A percentile compares a stretch with the other conserved stretches of the same genome.
Conservation (phyloP, 306 rosid genomes). For the Citrullus colocynthis region DNA sequence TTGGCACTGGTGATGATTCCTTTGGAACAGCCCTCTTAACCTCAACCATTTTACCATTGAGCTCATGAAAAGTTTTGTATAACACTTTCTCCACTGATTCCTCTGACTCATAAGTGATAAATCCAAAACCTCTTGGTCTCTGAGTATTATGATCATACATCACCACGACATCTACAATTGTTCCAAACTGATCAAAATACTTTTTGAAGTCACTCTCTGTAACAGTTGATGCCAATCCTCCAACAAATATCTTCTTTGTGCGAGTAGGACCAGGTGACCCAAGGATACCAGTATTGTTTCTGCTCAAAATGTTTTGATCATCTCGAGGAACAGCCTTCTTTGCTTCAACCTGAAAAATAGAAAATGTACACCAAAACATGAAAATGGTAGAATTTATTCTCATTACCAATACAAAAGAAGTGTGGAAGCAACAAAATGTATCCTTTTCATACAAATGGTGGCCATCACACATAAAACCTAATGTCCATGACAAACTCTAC, state of each 20-base stretch:
- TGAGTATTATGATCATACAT: slow-evolving; percentile 98
- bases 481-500: not conserved
- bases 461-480: not conserved
- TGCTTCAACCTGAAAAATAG: slow-evolving; percentile 66
- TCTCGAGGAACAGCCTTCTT: slow-evolving; percentile 98
- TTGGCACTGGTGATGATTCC: slow-evolving; percentile 82
- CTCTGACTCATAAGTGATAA: slow-evolving; percentile 87
- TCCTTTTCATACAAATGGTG: not conserved
- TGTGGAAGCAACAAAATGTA: not conserved
- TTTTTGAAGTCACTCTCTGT: slow-evolving; percentile 86
- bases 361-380: not conserved
- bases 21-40: slow-evolving; percentile 98
- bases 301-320: slow-evolving; percentile 63
- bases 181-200: slow-evolving; percentile 94
- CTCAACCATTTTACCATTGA: slow-evolving; percentile 97
- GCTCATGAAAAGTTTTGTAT: slow-evolving; percentile 74
- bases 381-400: not conserved
- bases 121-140: slow-evolving; percentile 97
- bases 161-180: slow-evolving; percentile 86
- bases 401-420: not conserved
- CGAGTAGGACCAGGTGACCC: slow-evolving; percentile 91
- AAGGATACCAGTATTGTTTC: slow-evolving; percentile 61
- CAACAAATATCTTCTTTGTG: slow-evolving; percentile 92
- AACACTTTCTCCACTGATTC: slow-evolving; percentile 90
- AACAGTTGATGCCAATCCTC: slow-evolving; percentile 94